These are phyloP conservation scores for Polytrichum formosum DNA, from an alignment of 225 moss, liverwort and hornwort genomes.

Conservation along the genomic window DNA sequence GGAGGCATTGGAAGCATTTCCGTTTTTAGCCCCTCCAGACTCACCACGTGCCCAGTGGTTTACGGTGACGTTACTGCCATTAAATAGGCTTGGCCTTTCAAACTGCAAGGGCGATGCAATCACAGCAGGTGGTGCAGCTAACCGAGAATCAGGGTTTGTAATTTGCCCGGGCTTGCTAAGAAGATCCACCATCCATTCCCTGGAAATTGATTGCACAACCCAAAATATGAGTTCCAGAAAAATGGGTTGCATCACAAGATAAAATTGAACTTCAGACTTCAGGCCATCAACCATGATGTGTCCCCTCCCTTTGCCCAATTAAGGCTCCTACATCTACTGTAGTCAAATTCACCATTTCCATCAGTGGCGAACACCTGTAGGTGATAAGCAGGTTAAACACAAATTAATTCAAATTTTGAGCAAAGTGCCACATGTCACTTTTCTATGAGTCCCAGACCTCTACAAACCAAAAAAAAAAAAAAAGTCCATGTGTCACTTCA, in stretches of 20 bases:
- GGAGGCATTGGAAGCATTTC: slow-evolving; percentile 13
- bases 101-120: slow-evolving; percentile 92
- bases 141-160: slow-evolving; percentile 68
- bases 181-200: slow-evolving; percentile 99
- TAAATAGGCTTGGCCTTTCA: slow-evolving; percentile 75
- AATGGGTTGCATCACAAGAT: not conserved
- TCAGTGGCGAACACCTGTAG: too few species aligned
- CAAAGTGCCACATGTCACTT: too few species aligned
- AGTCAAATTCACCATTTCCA: too few species aligned
- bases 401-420: too few species aligned
- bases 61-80: slow-evolving; percentile 67
- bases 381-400: too few species aligned
- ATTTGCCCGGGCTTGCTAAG: slow-evolving; percentile 70
- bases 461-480: too few species aligned
- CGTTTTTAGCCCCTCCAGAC: slow-evolving; percentile 27
- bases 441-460: too few species aligned
- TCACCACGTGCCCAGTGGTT: slow-evolving; percentile 72
- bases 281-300: too few species aligned
- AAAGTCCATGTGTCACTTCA: too few species aligned
- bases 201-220: slow-evolving; percentile 16
- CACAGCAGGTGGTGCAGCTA: slow-evolving; percentile 69
- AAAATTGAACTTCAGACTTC: too few species aligned
- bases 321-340: too few species aligned
- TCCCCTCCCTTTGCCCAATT: too few species aligned
- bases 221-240: not conserved